These are phyloP conservation scores for Nannizziopsis arthrosporioides DNA, from an alignment of 2,329 filamentous ascomycete species.

Conservation along the genomic window DNA sequence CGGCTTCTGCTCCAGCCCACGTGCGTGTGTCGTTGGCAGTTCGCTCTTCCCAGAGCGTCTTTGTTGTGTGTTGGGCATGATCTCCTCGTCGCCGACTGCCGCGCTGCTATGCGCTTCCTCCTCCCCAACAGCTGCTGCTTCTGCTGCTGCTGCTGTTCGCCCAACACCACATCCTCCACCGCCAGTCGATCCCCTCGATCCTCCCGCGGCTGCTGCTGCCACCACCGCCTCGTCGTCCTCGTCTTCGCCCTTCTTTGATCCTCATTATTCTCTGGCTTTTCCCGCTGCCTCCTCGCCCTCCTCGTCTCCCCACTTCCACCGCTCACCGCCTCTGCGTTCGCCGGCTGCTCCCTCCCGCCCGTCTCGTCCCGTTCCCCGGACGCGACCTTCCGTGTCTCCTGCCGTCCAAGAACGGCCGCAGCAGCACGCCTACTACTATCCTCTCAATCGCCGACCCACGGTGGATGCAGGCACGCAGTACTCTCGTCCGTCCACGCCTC, in stretches of 20 bases:
- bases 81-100: slow-evolving; percentile 32
- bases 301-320: neutral
- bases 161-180: slow-evolving; percentile 1
- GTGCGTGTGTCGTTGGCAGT: slow-evolving; percentile 12
- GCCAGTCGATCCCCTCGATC: slow-evolving; percentile 1
- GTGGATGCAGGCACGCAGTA: slow-evolving; percentile 45
- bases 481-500: slow-evolving; percentile 37
- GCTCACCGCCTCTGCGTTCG: slow-evolving; percentile 5
- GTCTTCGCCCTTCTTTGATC: slow-evolving; percentile 1
- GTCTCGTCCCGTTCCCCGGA: slow-evolving; percentile 8
- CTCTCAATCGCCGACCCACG: slow-evolving; percentile 24
- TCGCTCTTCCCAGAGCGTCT: too few species aligned
- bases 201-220: slow-evolving; percentile 17
- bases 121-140: slow-evolving; percentile 17
- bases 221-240: slow-evolving; percentile 22
- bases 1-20: slow-evolving; percentile 13
- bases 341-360: slow-evolving; percentile 7
- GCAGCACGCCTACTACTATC: neutral
- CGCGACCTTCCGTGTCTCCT: neutral
- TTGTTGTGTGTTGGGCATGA: slow-evolving; percentile 20
- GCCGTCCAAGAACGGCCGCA: too few species aligned
- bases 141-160: slow-evolving; percentile 6
- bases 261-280: slow-evolving; percentile 14
- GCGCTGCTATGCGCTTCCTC: slow-evolving; percentile 26
- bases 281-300: slow-evolving; percentile 23